These are phyloP conservation scores for Eucalyptus pauciflora DNA, from an alignment of 345 rosid genomes.

Conservation along the genomic window DNA sequence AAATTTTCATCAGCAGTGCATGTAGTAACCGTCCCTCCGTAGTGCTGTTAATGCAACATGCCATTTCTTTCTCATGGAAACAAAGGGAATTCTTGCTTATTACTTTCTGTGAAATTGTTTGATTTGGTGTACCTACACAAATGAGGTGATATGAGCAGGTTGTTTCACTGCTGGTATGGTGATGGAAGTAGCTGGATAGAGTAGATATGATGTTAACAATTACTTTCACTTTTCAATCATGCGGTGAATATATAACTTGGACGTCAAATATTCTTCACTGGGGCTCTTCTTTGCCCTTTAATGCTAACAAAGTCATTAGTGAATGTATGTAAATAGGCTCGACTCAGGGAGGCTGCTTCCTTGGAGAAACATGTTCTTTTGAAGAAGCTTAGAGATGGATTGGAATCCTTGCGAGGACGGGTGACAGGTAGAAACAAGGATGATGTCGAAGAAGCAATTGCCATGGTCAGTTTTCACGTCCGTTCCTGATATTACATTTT, in stretches of 20 bases:
- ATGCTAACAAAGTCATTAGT: background rate
- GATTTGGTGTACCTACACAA: background rate
- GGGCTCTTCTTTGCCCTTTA: background rate
- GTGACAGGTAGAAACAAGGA: constrained; percentile 20
- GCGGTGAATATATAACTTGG: background rate
- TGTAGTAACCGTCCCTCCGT: background rate
- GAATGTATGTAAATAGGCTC: constrained; percentile 47
- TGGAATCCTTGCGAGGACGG: constrained; percentile 26
- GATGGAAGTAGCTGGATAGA: background rate
- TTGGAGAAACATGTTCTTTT: constrained; percentile 90
- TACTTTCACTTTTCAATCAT: background rate
- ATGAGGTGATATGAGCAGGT: background rate
- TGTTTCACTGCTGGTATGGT: background rate
- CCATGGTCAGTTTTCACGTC: constrained; percentile 1
- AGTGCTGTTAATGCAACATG: background rate
- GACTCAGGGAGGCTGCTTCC: constrained; percentile 86
- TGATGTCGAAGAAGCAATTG: constrained; percentile 4
- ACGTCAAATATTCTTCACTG: background rate
- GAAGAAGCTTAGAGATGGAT: constrained; percentile 9
- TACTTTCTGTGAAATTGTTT: background rate
- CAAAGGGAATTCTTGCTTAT: background rate
- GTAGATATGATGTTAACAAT: background rate
- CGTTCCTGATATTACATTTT: background rate
- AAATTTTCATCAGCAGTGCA: background rate
- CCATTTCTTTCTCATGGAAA: background rate